Base-by-base conservation (phyloP, 495 filamentous ascomycete genomes). In the Penicillium paxilli region DNA sequence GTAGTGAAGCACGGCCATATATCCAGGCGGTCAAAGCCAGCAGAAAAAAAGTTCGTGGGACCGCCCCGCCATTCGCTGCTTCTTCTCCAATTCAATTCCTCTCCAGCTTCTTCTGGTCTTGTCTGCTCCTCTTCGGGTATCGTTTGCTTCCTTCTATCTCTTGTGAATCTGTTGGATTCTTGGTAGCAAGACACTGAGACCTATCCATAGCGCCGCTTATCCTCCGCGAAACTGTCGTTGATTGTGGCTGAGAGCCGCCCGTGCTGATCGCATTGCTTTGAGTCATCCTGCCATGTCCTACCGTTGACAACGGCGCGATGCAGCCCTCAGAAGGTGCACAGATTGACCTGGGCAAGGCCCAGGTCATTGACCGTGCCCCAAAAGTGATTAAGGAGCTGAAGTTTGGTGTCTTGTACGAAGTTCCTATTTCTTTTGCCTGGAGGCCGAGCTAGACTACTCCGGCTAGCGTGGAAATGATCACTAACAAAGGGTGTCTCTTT, bases 321-420 rank as follows among this genome's bases (percentile, higher is more conserved):
- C 75, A 81, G 73, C 72, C 73, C 65, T 65, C 71, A 58, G 73
- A 77, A 66, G 72, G 72, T 62, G 71, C 66, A 49, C 72, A 74
- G 64, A 75, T 73, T 51, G 77, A 79, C 69, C 71, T 81, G 64
- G 80, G 83, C 68, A 97, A 97, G 78, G 84, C 88, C 76, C 91
- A 96, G 79, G 86, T 98, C 64, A 84, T 91, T 38, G 90, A 96
- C 71, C 82, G 85, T 57, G 74, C 88, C 7, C 92, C 92, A 5
- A 95, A 96, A 80, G 81, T 90, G 54, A 95, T 98, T 73, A 91
- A 88, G 64, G 86, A 92, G 65, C 78, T 98, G 62, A 89, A 94
- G 64, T 98, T 98, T 68, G 94, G 94, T 62, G 87, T 98, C 51
- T 81, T 93, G 87, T 91, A 74, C 64, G 88, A 30, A 24, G 17